Evolutionary conservation across 805 yeast genomes (phyloP).

Genomic region (Lachancea cidri): DNA sequence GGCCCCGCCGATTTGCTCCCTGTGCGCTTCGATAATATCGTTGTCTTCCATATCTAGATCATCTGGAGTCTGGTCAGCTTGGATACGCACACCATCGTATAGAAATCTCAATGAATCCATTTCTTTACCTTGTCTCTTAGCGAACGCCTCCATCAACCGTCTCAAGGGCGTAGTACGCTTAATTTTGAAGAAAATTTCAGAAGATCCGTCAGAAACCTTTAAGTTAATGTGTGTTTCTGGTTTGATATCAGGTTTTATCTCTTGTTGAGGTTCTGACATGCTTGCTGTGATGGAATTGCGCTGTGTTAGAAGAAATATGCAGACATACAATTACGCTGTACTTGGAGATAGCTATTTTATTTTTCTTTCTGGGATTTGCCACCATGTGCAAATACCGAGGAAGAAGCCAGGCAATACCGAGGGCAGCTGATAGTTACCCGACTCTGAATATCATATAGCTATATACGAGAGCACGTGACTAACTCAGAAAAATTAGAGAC

Average conservation of each 20-base stretch:
- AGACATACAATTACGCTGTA: too few relatives aligned
- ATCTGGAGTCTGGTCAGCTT: slow-evolving; percentile 87
- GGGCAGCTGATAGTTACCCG: slow-evolving; percentile 3
- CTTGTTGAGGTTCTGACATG: slow-evolving; percentile 32
- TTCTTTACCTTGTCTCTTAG: slow-evolving; percentile 94
- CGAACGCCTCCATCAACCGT: slow-evolving; percentile 95
- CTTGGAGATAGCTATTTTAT: neutral
- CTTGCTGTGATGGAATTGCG: slow-evolving; percentile 1
- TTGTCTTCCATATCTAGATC: slow-evolving; percentile 91
- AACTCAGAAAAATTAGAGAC: neutral
- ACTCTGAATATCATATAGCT: neutral
- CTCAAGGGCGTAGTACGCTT: slow-evolving; percentile 87
- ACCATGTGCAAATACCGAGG: too few relatives aligned
- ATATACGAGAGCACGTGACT: neutral
- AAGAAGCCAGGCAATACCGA: too few relatives aligned
- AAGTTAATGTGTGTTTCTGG: slow-evolving; percentile 83
- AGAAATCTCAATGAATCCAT: slow-evolving; percentile 78
- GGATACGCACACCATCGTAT: slow-evolving; percentile 88
- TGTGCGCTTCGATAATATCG: slow-evolving; percentile 94
- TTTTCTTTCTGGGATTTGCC: slow-evolving; percentile 2
- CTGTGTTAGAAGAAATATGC: neutral
- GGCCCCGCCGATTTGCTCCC: slow-evolving; percentile 78
- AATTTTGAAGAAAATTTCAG: slow-evolving; percentile 94
- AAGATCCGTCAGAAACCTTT: slow-evolving; percentile 88
- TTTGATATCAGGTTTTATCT: slow-evolving; percentile 45